phyloP scores from a whole-genome alignment of 768 basidiomycete genomes.

The Suillus tomentosus region DNA sequence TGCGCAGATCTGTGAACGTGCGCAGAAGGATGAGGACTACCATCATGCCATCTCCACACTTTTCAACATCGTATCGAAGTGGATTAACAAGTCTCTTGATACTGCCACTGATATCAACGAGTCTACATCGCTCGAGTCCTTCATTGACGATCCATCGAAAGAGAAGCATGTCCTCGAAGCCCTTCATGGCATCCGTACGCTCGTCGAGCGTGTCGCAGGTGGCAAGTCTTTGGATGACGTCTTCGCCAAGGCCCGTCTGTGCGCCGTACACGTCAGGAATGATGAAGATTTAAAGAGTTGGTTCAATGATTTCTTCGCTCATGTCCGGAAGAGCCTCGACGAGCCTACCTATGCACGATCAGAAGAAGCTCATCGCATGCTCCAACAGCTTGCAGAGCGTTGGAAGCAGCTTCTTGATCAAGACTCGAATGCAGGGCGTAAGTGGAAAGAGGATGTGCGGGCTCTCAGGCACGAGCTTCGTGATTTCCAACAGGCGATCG shows the following conservation, averaged over 20 bases:
- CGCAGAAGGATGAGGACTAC: constrained; percentile 62
- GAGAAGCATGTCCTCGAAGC: constrained; percentile 63
- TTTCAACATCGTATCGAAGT: constrained; percentile 57
- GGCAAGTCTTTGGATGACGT: constrained; percentile 53
- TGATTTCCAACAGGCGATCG: constrained; percentile 48
- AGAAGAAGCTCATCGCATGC: constrained; percentile 42
- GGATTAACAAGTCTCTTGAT: constrained; percentile 54
- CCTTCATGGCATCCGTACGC: constrained; percentile 39
- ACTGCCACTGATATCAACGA: constrained; percentile 46
- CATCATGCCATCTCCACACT: constrained; percentile 57
- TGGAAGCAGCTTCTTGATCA: constrained; percentile 53
- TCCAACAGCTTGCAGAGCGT: constrained; percentile 46
- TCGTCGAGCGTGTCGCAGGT: constrained; percentile 56
- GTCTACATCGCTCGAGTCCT: constrained; percentile 48
- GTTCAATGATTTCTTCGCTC: constrained; percentile 55
- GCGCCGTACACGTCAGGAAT: constrained; percentile 49
- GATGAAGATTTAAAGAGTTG: constrained; percentile 55
- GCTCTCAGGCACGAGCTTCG: constrained; percentile 45
- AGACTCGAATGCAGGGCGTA: constrained; percentile 41
- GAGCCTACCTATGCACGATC: constrained; percentile 55
- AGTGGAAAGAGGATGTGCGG: constrained; percentile 56
- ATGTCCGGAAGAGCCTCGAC: constrained; percentile 47
- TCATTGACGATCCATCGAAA: constrained; percentile 63
- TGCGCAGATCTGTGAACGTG: constrained; percentile 62
- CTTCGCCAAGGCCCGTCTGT: constrained; percentile 41